Base-by-base conservation (phyloP, 164 flowering plant genomes). In the Vitis labrusca region DNA sequence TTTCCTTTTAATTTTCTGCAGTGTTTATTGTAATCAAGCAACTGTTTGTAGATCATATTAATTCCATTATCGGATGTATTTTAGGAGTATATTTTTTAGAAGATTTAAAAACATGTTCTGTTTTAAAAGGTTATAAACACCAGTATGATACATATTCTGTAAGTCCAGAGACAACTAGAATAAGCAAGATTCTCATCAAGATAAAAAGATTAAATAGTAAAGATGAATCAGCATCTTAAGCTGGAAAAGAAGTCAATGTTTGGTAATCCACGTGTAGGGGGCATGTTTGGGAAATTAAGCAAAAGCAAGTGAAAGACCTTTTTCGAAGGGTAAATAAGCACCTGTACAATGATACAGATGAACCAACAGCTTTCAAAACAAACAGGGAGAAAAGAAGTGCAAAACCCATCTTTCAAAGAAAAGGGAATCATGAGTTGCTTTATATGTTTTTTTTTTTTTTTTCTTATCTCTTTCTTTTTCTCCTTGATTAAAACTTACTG, bases 221-320 rank as follows among this genome's bases (percentile, higher is more conserved):
- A n/a, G 10, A 29, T 23, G 10, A 27, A 66, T 27, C 62, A 51
- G 56, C 50, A 29, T 23, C 10, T 3, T 61, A 19, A 52, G 62
- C 37, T 23, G 11, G 10, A 69, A 50, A 68, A 37, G 60, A 63
- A 74, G 73, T 74, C 72, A 76, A 67, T 47, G 66, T 67, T 47
- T 51, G 75, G 66, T 48, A 63, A 52, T 61, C 65, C 55, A 67
- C 11, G 63, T 27, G 63, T 51, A 32, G 7, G 17, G 67, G 27
- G 52, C 59, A 50, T 12, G 58, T 9, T 27, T 12, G 61, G 65
- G 29, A 63, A 74, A 69, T 17, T 27, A 64, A 71, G 49, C 11
- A 54, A 44, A 55, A 61, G 44, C 10, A 61, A 61, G 29, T 10
- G 6, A 56, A 63, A 27, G 53, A 29, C 57, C 57, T 63, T 64